Percentiles rank a stretch among this genome's conserved stretches.
Conservation (phyloP, 768 basidiomycete genomes). For the Hygrocybe punicea region DNA sequence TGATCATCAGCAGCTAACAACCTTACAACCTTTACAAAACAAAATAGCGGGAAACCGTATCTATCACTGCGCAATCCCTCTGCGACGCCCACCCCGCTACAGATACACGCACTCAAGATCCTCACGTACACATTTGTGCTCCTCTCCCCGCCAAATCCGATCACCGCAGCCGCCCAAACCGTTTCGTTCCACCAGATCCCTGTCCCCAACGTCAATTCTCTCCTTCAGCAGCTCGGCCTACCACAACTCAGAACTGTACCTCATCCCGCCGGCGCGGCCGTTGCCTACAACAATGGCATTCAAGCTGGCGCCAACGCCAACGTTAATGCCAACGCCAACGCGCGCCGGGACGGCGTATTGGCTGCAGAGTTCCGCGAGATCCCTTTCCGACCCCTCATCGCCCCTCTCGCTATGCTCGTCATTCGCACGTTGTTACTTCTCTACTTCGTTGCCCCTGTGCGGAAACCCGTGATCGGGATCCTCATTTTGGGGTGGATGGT, state of each 20-base stretch:
- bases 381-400: conserved; percentile 62
- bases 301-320: conserved; percentile 33
- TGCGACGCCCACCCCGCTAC: conserved; percentile 52
- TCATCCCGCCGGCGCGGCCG: neutral
- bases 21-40: neutral
- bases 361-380: conserved; percentile 51
- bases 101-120: conserved; percentile 62
- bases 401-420: conserved; percentile 64
- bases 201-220: conserved; percentile 52
- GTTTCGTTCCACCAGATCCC: conserved; percentile 21
- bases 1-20: conserved; percentile 7
- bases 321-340: conserved; percentile 25
- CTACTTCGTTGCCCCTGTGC: conserved; percentile 73
- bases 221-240: conserved; percentile 64
- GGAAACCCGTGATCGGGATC: conserved; percentile 66
- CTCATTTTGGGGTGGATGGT: conserved; percentile 66
- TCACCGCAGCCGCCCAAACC: neutral
- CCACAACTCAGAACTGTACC: conserved; percentile 45
- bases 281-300: neutral
- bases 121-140: conserved; percentile 57
- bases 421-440: conserved; percentile 66
- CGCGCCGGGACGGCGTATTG: conserved; percentile 2
- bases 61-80: conserved; percentile 48
- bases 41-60: conserved; percentile 49
- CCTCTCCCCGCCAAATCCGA: conserved; percentile 25